Evolutionary conservation across 139 green algal genomes (phyloP), one percentile per base, ranked within the genome.

Genomic region (Microglena sp.): DNA sequence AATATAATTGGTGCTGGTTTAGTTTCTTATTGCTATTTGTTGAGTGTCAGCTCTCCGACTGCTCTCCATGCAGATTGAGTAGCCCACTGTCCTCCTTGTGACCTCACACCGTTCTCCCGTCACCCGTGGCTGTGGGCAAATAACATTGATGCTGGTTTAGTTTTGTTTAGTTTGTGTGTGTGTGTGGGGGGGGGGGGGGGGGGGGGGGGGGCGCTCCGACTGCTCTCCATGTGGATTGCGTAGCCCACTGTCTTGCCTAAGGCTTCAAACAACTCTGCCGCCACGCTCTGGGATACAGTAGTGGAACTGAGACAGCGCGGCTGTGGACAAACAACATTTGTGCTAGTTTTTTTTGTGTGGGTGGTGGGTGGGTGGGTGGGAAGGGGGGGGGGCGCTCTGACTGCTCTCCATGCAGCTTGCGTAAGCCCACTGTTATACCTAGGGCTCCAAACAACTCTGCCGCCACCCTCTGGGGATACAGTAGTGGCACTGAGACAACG

Each of bases 261-360:
- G 7, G 24, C 30, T 45, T 83, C 79, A 1, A 68, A 64, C 18
- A 82, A 75, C 55, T 80, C 89, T 11, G 55, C 70, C 4, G 91
- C 86, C 56, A 96, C 91, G 3, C 90, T 73, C 69, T 96, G 85
- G 0, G 90, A 89, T 53, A 96, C 85, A 8, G 57, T 82, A 30
- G 92, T 89, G 32, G 89, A 90, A 21, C 90, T 89, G 57, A 96
- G 93, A 34, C 90, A 74, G 29, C 90, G 83, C 2, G 91, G 90
- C 77, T 94, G 89, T 26, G 79, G 76, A 22, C 65, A 77, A 50
- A 77, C 46, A n/a, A 77, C 43, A 46, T 64, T 60, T n/a, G n/a
- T n/a, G n/a, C 11, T n/a, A n/a, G n/a, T n/a, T n/a, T n/a, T n/a
- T n/a, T n/a, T n/a, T n/a, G n/a, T n/a, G n/a, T n/a, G n/a, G n/a